phyloP scores from a whole-genome alignment of 345 rosid species.

The Brassica nigra region DNA sequence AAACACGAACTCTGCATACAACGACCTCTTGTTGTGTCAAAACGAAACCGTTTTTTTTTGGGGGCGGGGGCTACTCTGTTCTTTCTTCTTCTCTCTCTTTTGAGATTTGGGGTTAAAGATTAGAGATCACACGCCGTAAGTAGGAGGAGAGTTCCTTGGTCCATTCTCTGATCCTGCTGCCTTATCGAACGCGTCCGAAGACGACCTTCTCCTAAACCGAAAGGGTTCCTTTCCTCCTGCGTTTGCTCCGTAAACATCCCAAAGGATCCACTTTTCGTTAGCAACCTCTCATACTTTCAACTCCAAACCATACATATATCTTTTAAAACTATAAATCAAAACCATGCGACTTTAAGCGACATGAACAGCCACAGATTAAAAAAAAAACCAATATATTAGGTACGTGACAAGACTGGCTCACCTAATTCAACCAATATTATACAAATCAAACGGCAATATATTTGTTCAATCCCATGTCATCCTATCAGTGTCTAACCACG shows the following conservation, averaged over 20 bases:
- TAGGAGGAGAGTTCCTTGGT: conserved; percentile 73
- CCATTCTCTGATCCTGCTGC: conserved; percentile 54
- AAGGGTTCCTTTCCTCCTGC: conserved; percentile 81
- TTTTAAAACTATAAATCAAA: not conserved
- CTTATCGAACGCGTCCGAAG: conserved; percentile 79
- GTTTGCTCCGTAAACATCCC: conserved; percentile 38
- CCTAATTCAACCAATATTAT: conserved; percentile 5
- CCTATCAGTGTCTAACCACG: not conserved
- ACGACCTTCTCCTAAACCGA: conserved; percentile 76
- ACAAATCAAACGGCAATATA: not conserved
- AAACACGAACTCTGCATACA: not conserved
- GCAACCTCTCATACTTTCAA: conserved; percentile 19
- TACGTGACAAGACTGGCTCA: not conserved
- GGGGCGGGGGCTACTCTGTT: not conserved
- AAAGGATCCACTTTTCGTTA: conserved; percentile 28
- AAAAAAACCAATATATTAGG: not conserved
- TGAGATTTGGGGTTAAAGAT: conserved; percentile 36
- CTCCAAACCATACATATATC: not conserved
- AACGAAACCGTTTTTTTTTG: not conserved
- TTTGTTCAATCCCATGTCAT: not conserved
- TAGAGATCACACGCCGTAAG: conserved; percentile 76
- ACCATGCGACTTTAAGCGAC: not conserved
- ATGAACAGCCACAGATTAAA: not conserved
- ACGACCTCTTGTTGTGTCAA: conserved; percentile 8
- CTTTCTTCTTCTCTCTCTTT: not conserved